These are phyloP conservation scores for Intubia oerlemansii DNA, from an alignment of 2,329 filamentous ascomycete genomes.

Conservation along the genomic window DNA sequence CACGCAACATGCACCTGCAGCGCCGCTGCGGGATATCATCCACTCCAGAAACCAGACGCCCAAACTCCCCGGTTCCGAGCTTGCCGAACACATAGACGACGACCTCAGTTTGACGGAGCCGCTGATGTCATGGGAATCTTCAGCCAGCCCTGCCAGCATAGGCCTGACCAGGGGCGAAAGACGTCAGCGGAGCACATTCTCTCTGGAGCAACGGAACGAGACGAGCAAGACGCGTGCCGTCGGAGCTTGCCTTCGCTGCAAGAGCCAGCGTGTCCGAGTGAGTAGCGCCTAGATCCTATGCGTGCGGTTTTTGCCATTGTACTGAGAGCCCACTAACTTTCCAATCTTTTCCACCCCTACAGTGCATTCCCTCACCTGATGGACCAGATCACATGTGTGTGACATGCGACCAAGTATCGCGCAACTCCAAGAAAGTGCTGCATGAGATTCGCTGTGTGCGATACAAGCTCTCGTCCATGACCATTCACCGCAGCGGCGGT, in stretches of 20 bases:
- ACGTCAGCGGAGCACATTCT: slow-evolving; percentile 8
- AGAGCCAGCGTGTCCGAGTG: slow-evolving; percentile 22
- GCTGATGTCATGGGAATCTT: too few relatives aligned
- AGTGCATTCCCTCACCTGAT: slow-evolving; percentile 9
- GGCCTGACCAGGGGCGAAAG: neutral
- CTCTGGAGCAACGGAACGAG: slow-evolving; percentile 11
- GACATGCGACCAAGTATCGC: slow-evolving; percentile 17
- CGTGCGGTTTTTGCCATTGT: neutral
- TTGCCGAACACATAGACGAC: too few relatives aligned
- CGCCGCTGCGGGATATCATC: slow-evolving; percentile 3
- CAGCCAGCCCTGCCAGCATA: too few relatives aligned
- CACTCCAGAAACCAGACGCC: slow-evolving; percentile 3
- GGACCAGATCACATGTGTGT: slow-evolving; percentile 13
- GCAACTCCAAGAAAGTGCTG: slow-evolving; percentile 23
- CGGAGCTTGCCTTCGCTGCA: slow-evolving; percentile 22
- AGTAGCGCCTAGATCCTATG: slow-evolving; percentile 6
- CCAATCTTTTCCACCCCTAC: too few relatives aligned
- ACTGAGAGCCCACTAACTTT: too few relatives aligned
- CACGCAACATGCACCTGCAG: too few relatives aligned
- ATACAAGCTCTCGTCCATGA: slow-evolving; percentile 19
- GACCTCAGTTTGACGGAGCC: too few relatives aligned
- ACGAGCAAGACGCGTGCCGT: slow-evolving; percentile 15
- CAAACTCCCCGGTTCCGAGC: too few relatives aligned
- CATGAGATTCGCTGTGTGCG: slow-evolving; percentile 23
- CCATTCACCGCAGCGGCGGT: slow-evolving; percentile 20